A percentile compares a stretch with the other conserved stretches of the same genome.
Evolutionary conservation across 257 asterid species (phyloP).

Genomic region (Craterostigma plantagineum): DNA sequence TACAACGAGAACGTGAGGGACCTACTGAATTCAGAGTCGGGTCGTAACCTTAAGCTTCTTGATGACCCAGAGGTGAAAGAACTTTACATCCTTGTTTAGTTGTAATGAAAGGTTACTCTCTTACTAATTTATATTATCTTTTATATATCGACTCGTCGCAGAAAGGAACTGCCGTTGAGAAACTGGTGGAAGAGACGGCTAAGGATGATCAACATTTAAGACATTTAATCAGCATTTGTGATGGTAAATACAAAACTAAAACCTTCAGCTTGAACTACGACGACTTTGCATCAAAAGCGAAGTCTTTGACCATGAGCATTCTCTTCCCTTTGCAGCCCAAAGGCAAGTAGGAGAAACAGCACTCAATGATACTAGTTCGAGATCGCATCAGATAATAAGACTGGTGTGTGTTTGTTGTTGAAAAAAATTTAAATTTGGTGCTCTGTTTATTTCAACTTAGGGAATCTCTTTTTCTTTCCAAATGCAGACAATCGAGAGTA

Average conservation of each 20-base stretch:
- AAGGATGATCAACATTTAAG: slow-evolving; percentile 29
- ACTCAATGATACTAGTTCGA: slow-evolving; percentile 35
- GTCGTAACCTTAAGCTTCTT: too few relatives aligned
- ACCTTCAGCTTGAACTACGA: not conserved
- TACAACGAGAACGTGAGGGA: slow-evolving; percentile 44
- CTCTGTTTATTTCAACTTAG: not conserved
- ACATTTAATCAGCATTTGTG: slow-evolving; percentile 34
- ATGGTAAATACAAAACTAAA: slow-evolving; percentile 17
- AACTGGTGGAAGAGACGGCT: slow-evolving; percentile 28
- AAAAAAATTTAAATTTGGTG: too few relatives aligned
- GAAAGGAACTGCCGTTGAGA: slow-evolving; percentile 49
- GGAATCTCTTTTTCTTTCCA: slow-evolving; percentile 10
- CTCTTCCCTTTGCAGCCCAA: slow-evolving; percentile 15
- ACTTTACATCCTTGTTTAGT: too few relatives aligned
- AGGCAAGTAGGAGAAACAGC: slow-evolving; percentile 21
- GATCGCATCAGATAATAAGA: slow-evolving; percentile 58
- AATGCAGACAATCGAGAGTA: slow-evolving; percentile 51
- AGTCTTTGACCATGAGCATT: not conserved
- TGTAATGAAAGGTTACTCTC: too few relatives aligned
- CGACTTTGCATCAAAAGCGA: not conserved
- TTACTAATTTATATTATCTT: too few relatives aligned
- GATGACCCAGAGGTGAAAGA: too few relatives aligned
- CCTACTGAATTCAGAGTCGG: too few relatives aligned
- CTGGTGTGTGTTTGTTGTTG: slow-evolving; percentile 14
- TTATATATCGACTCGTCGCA: too few relatives aligned